phyloP scores from a whole-genome alignment of 2,329 filamentous ascomycete species.

The Paecilomyces fulvus region DNA sequence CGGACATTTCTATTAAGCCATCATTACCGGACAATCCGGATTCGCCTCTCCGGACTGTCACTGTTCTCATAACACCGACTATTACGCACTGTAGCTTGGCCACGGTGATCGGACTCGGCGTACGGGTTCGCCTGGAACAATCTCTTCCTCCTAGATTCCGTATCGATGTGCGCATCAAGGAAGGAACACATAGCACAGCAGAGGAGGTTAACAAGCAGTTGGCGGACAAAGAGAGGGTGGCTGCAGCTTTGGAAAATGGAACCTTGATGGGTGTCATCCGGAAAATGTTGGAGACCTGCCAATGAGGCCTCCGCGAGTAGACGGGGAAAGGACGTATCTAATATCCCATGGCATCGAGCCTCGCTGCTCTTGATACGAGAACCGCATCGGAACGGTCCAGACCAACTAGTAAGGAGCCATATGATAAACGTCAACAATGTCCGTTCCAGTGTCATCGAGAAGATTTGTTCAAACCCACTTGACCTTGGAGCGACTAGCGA shows the following conservation, averaged over 20 bases:
- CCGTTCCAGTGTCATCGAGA: neutral
- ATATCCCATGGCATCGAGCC: too few relatives aligned
- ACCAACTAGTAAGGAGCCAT: neutral
- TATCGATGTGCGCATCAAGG: constrained; percentile 87
- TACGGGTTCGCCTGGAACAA: constrained; percentile 84
- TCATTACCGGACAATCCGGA: constrained; percentile 50
- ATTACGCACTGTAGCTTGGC: constrained; percentile 95
- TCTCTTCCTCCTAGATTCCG: constrained; percentile 85
- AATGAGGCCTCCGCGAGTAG: constrained; percentile 30
- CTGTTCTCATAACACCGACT: constrained; percentile 87
- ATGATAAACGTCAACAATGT: neutral
- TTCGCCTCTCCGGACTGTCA: constrained; percentile 62
- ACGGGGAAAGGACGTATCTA: neutral
- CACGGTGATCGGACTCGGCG: constrained; percentile 89
- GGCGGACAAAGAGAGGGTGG: constrained; percentile 91
- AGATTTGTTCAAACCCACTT: neutral
- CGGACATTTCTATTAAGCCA: constrained; percentile 74
- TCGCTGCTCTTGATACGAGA: neutral
- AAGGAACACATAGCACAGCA: constrained; percentile 89
- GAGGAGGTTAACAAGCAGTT: constrained; percentile 97
- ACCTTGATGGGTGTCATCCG: constrained; percentile 79
- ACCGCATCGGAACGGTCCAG: neutral
- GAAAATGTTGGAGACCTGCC: constrained; percentile 88
- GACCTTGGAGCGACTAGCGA: neutral
- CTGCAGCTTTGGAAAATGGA: constrained; percentile 87